Percentiles rank a stretch among this genome's conserved stretches.
These are phyloP conservation scores for Pyricularia pennisetigena DNA, from an alignment of 2,329 filamentous ascomycete genomes.

Conservation along the genomic window DNA sequence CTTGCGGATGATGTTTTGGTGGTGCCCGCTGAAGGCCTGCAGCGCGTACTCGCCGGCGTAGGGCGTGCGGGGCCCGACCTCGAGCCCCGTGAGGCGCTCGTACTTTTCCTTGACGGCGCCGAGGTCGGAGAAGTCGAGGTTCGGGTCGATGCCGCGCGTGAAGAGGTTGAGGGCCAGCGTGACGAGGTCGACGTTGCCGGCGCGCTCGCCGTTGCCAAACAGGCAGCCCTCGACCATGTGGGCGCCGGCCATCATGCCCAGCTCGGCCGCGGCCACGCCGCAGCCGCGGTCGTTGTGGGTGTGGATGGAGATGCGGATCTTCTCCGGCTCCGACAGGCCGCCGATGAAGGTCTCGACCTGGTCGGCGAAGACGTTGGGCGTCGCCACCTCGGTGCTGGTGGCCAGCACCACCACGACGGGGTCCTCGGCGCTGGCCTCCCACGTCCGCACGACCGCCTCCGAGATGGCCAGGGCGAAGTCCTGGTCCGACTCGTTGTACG, in stretches of 20 bases:
- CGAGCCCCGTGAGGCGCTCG: conserved; percentile 89
- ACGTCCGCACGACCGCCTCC: conserved; percentile 86
- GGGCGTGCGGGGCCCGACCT: conserved; percentile 78
- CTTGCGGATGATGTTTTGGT: conserved; percentile 97
- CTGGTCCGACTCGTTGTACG: conserved; percentile 81
- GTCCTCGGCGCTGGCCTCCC: conserved; percentile 69
- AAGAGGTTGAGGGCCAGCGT: conserved; percentile 93
- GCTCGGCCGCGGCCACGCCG: conserved; percentile 78
- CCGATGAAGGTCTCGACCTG: conserved; percentile 93
- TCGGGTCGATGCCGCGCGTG: conserved; percentile 78
- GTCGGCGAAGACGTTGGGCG: conserved; percentile 92
- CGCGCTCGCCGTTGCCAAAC: conserved; percentile 91
- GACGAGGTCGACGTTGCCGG: conserved; percentile 90
- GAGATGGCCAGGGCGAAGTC: conserved; percentile 79
- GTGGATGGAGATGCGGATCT: conserved; percentile 81
- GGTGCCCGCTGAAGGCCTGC: conserved; percentile 82
- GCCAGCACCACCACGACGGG: conserved; percentile 96
- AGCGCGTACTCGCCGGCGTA: conserved; percentile 90
- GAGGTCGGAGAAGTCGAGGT: conserved; percentile 87
- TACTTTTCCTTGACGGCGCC: conserved; percentile 78
- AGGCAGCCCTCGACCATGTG: conserved; percentile 90
- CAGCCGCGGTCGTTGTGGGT: conserved; percentile 93
- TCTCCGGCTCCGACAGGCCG: conserved; percentile 65
- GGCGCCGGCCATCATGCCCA: conserved; percentile 93
- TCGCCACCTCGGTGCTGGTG: conserved; percentile 89